Percentiles rank a stretch among this genome's conserved stretches.
These are phyloP conservation scores for Trypanosoma boissoni DNA, from an alignment of 208 protist genomes.

Conservation along the genomic window DNA sequence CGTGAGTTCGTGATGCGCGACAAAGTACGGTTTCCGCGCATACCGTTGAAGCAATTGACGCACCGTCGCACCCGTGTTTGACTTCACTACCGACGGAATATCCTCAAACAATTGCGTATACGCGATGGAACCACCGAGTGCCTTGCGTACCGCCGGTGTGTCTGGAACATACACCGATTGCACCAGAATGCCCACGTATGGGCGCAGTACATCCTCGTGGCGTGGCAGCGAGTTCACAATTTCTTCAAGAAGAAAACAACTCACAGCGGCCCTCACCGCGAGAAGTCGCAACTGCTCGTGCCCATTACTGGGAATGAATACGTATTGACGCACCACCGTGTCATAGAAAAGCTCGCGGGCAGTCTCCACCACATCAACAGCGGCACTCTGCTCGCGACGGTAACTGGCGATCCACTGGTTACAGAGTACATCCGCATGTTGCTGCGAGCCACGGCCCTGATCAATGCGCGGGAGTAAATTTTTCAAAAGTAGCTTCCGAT, in stretches of 20 bases:
- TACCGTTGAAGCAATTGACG: constrained; percentile 39
- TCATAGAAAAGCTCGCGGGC: constrained; percentile 23
- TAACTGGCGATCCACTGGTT: constrained; percentile 10
- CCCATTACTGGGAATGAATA: not conserved
- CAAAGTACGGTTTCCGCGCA: constrained; percentile 67
- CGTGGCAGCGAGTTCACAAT: constrained; percentile 47
- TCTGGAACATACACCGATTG: constrained; percentile 65
- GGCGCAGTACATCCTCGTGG: constrained; percentile 54
- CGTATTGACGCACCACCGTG: constrained; percentile 9
- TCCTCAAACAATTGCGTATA: constrained; percentile 20
- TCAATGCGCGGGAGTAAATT: not conserved
- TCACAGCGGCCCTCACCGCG: constrained; percentile 46
- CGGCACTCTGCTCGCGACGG: constrained; percentile 10
- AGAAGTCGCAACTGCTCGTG: constrained; percentile 34
- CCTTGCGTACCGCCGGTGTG: constrained; percentile 31
- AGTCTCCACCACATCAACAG: constrained; percentile 2
- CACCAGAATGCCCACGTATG: constrained; percentile 63
- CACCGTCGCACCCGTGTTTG: constrained; percentile 3
- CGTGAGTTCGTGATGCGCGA: constrained; percentile 62
- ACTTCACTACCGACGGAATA: too few species aligned
- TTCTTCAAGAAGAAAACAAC: constrained; percentile 51
- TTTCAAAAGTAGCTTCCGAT: not conserved
- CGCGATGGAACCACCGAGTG: constrained; percentile 26
- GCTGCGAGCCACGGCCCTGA: not conserved
- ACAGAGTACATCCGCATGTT: constrained; percentile 3